A percentile compares a stretch with the other conserved stretches of the same genome.
Conservation (phyloP, 192 early-diverging fungal species). For the Backusella macrospora region DNA sequence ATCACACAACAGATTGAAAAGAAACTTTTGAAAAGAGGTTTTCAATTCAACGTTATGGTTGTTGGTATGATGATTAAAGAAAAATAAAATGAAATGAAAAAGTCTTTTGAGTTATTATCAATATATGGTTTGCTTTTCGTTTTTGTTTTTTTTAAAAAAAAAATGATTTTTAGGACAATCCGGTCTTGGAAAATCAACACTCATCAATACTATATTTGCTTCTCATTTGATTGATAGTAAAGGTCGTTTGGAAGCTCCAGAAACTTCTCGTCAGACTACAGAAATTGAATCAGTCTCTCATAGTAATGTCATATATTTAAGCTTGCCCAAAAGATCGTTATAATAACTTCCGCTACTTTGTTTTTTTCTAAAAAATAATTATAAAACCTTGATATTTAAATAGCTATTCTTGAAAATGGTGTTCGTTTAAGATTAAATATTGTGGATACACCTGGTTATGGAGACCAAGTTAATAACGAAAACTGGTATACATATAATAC, state of each 20-base stretch:
- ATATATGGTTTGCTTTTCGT: no score
- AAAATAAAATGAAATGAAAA: no score
- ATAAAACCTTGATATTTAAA: background rate
- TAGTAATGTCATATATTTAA: slow-evolving; percentile 47
- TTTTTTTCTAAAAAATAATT: background rate
- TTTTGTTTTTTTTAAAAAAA: background rate
- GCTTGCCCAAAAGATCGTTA: background rate
- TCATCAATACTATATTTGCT: slow-evolving; percentile 97
- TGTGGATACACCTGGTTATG: slow-evolving; percentile 97
- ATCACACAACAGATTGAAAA: slow-evolving; percentile 96
- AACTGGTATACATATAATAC: slow-evolving; percentile 64
- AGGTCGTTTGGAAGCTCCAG: slow-evolving; percentile 78
- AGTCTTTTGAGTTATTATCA: slow-evolving; percentile 11
- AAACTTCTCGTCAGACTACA: slow-evolving; percentile 90
- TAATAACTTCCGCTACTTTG: background rate
- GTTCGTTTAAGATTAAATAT: slow-evolving; percentile 93
- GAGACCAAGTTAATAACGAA: slow-evolving; percentile 99
- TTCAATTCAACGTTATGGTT: slow-evolving; percentile 97
- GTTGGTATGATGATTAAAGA: slow-evolving; percentile 63
- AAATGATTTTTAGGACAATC: slow-evolving; percentile 70
- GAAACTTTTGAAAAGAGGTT: slow-evolving; percentile 95
- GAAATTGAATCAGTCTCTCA: slow-evolving; percentile 94
- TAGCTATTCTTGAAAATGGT: slow-evolving; percentile 94
- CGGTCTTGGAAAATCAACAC: slow-evolving; percentile 95
- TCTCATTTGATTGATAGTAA: slow-evolving; percentile 93